Evolutionary conservation across 2,329 filamentous ascomycete species (phyloP).

Genomic region (Penicillium corylophilum): DNA sequence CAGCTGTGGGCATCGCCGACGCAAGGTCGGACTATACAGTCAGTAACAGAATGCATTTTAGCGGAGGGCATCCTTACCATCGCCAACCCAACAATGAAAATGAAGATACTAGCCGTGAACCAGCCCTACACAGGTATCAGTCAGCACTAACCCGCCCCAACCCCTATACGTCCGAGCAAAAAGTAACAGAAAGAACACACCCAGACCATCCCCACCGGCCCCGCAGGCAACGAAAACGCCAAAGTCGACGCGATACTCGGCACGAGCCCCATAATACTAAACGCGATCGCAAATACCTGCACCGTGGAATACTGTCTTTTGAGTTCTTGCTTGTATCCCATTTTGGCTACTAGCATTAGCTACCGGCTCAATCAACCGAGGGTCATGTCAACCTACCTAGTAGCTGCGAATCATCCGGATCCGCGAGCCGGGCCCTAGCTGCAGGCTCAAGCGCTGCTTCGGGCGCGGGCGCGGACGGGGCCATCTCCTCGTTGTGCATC

Average conservation of each 20-base stretch:
- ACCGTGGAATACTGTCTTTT: conserved; percentile 62
- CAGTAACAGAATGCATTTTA: too few species aligned
- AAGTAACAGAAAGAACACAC: conserved; percentile 28
- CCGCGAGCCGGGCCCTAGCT: conserved; percentile 5
- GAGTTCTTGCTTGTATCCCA: conserved; percentile 60
- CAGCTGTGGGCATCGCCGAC: conserved; percentile 58
- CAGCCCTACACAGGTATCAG: conserved; percentile 40
- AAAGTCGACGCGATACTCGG: conserved; percentile 62
- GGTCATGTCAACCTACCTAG: conserved; percentile 28
- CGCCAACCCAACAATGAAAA: conserved; percentile 59
- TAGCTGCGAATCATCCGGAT: conserved; percentile 25
- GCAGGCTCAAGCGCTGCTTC: too few species aligned
- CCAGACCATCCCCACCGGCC: conserved; percentile 63
- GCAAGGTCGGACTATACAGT: conserved; percentile 49
- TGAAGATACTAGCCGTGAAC: conserved; percentile 58
- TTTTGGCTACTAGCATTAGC: conserved; percentile 26
- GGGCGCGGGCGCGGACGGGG: background rate
- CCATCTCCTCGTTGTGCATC: background rate
- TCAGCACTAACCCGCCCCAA: conserved; percentile 2
- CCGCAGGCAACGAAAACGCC: conserved; percentile 58
- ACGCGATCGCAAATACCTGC: conserved; percentile 62
- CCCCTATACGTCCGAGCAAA: background rate
- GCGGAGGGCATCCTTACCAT: too few species aligned
- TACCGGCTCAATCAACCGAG: background rate
- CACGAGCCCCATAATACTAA: conserved; percentile 61